Conservation (phyloP, 2,329 filamentous ascomycete genomes). For the Clonostachys sp. region DNA sequence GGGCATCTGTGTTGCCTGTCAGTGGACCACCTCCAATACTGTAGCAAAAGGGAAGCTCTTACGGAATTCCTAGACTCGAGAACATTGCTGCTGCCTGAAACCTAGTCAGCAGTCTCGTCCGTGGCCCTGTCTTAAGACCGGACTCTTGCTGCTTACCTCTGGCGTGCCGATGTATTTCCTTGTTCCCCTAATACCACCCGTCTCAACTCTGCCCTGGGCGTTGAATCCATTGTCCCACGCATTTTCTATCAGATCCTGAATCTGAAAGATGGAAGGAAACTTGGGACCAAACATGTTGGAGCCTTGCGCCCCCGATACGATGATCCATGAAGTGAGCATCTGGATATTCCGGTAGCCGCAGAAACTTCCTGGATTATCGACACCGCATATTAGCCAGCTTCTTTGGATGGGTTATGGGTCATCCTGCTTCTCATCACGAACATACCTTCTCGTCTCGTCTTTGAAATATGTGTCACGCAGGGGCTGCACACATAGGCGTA, state of each 20-base stretch:
- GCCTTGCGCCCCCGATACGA: constrained; percentile 51
- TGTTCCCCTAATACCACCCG: constrained; percentile 81
- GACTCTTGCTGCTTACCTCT: constrained; percentile 40
- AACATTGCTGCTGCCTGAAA: too few relatives aligned
- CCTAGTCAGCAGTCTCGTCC: neutral
- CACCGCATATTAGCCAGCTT: neutral
- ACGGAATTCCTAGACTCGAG: neutral
- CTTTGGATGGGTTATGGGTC: neutral
- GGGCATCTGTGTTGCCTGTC: constrained; percentile 41
- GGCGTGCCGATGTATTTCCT: constrained; percentile 94
- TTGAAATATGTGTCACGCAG: constrained; percentile 73
- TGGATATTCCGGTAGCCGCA: constrained; percentile 96
- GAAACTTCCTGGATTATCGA: constrained; percentile 61
- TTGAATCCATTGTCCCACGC: constrained; percentile 90
- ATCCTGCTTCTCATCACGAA: neutral
- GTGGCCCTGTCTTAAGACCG: neutral
- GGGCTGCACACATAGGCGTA: constrained; percentile 78
- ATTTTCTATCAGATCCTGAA: constrained; percentile 82
- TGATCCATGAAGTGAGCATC: constrained; percentile 79
- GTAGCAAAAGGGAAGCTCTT: neutral
- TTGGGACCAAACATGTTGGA: constrained; percentile 52
- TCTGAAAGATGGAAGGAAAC: constrained; percentile 71
- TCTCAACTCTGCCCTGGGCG: constrained; percentile 68
- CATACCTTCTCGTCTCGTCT: constrained; percentile 67
- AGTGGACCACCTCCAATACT: neutral